Evolutionary conservation across 2,329 filamentous ascomycete species (phyloP).

Genomic region (Cladobotryum mycophilum): DNA sequence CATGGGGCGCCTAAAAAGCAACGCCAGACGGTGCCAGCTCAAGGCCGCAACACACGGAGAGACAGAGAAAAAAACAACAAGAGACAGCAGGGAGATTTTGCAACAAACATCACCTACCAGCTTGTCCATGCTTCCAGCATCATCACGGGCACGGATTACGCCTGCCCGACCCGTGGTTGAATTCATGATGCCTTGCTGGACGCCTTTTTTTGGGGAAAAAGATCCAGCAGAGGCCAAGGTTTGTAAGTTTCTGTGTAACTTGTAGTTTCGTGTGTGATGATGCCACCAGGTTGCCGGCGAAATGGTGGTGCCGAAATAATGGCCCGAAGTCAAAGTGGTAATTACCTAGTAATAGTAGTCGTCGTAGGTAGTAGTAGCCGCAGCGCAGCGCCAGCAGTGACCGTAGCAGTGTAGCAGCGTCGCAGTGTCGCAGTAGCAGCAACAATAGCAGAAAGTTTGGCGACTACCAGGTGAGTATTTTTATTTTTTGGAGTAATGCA

Average conservation of each 20-base stretch:
- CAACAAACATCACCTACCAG: constrained; percentile 42
- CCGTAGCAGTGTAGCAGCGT: too few relatives aligned
- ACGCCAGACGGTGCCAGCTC: background rate
- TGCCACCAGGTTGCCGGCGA: constrained; percentile 18
- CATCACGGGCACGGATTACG: constrained; percentile 47
- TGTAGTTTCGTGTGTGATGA: constrained; percentile 23
- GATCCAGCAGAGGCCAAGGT: background rate
- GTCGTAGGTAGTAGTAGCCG: too few relatives aligned
- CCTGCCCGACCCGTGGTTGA: constrained; percentile 49
- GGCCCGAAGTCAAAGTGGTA: too few relatives aligned
- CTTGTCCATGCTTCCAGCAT: constrained; percentile 49
- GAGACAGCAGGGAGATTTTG: background rate
- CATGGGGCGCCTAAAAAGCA: background rate
- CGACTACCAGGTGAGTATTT: too few relatives aligned
- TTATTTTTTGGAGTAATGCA: too few relatives aligned
- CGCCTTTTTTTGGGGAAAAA: constrained; percentile 13
- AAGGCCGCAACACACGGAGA: background rate
- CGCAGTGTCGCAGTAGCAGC: too few relatives aligned
- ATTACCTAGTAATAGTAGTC: too few relatives aligned
- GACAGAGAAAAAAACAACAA: background rate
- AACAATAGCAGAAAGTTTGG: too few relatives aligned
- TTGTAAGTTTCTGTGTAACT: constrained; percentile 25
- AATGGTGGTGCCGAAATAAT: constrained; percentile 9
- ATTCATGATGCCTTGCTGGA: constrained; percentile 29
- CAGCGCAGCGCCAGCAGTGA: too few relatives aligned